phyloP scores from a whole-genome alignment of 768 basidiomycete species.

The Porpolomopsis calyptriformis region DNA sequence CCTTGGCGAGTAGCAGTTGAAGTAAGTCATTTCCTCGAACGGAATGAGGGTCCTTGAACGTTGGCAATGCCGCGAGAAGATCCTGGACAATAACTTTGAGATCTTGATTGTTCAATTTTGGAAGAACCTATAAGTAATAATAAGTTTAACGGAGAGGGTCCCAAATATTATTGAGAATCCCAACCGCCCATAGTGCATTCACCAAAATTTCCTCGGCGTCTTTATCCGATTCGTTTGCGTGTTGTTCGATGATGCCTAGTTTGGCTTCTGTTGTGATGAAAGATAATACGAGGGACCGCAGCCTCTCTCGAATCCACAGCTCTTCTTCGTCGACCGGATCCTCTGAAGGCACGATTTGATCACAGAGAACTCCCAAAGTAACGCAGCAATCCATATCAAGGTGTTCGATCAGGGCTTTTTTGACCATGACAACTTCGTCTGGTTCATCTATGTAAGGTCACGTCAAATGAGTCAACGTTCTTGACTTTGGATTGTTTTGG shows the following conservation, averaged over 20 bases:
- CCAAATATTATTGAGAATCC: conserved; percentile 12
- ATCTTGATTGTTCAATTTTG: conserved; percentile 31
- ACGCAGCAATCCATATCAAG: conserved; percentile 51
- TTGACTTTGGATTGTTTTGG: not conserved
- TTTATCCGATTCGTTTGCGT: conserved; percentile 30
- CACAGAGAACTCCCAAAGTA: conserved; percentile 57
- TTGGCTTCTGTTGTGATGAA: conserved; percentile 49
- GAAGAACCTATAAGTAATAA: conserved; percentile 33
- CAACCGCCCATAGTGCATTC: conserved; percentile 39
- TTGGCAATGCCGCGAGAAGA: conserved; percentile 40
- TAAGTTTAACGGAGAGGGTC: not conserved
- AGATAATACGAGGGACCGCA: conserved; percentile 47
- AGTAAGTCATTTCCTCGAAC: conserved; percentile 12
- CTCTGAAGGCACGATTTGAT: conserved; percentile 47
- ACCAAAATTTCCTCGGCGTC: conserved; percentile 39
- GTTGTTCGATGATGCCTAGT: conserved; percentile 32
- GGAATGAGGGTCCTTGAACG: conserved; percentile 23
- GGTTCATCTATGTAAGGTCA: conserved; percentile 51
- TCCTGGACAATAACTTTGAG: conserved; percentile 40
- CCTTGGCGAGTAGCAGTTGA: conserved; percentile 27
- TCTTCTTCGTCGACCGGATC: conserved; percentile 50
- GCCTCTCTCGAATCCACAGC: conserved; percentile 40
- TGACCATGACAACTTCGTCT: conserved; percentile 52
- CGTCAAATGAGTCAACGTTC: not conserved
- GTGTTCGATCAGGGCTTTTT: conserved; percentile 48